Evolutionary conservation across 1,139 yeast genomes (phyloP).

Genomic region (Saccharomyces hybrid): DNA sequence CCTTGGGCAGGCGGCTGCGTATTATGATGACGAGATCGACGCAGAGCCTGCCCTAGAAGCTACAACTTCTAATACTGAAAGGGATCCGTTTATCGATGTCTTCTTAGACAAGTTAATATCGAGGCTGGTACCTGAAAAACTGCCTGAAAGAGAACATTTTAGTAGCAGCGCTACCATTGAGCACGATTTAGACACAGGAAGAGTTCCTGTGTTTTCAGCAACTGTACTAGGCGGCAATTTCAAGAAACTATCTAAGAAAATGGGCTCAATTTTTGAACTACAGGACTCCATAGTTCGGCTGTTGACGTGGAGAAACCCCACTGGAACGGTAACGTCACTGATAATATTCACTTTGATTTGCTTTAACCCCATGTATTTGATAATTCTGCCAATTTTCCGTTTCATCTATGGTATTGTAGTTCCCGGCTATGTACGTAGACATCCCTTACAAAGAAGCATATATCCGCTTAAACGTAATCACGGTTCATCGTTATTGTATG

Average conservation of each 20-base stretch:
- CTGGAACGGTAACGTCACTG: constrained; percentile 47
- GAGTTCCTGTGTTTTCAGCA: constrained; percentile 47
- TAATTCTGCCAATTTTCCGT: constrained; percentile 55
- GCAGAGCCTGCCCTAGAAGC: neutral
- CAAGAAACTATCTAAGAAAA: constrained; percentile 44
- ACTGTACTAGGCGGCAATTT: constrained; percentile 44
- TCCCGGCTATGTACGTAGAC: constrained; percentile 65
- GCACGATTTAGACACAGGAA: constrained; percentile 40
- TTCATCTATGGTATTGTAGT: constrained; percentile 53
- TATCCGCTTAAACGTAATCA: constrained; percentile 40
- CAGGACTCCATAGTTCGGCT: constrained; percentile 51
- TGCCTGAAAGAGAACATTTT: constrained; percentile 42
- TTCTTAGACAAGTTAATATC: constrained; percentile 47
- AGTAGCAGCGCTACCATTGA: constrained; percentile 23
- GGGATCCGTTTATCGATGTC: constrained; percentile 50
- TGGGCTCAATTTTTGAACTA: constrained; percentile 46
- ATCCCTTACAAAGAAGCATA: constrained; percentile 49
- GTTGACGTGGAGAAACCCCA: constrained; percentile 56
- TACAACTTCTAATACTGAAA: constrained; percentile 3
- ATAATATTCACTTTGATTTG: constrained; percentile 52
- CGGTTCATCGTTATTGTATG: constrained; percentile 51
- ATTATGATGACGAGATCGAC: neutral
- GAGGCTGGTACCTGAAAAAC: constrained; percentile 42
- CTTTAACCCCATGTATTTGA: constrained; percentile 61
- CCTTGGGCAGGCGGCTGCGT: neutral